phyloP scores from a whole-genome alignment of 352 stramenopile species.

The Phytophthora crassamura region DNA sequence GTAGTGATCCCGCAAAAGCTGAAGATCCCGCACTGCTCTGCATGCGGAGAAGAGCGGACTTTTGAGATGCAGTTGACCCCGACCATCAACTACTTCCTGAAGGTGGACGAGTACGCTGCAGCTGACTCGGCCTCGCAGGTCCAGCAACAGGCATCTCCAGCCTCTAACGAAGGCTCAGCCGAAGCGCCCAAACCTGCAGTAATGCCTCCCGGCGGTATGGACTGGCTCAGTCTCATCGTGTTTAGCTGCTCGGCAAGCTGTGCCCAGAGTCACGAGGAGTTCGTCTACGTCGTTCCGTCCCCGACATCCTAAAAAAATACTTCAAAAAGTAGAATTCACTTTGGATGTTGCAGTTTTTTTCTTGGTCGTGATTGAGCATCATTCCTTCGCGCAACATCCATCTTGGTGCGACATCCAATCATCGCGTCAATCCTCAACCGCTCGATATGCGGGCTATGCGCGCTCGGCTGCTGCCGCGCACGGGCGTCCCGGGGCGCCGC shows the following conservation, averaged over 20 bases:
- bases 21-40: slow-evolving; percentile 55
- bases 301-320: slow-evolving; percentile 24
- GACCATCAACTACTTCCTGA: slow-evolving; percentile 88
- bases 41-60: slow-evolving; percentile 65
- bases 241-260: slow-evolving; percentile 83
- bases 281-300: slow-evolving; percentile 67
- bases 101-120: slow-evolving; percentile 72
- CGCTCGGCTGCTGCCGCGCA: slow-evolving; percentile 22
- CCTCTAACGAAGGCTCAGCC: neutral
- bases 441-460: slow-evolving; percentile 27
- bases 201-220: slow-evolving; percentile 57
- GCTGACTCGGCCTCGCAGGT: slow-evolving; percentile 11
- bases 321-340: neutral
- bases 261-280: slow-evolving; percentile 65
- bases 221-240: slow-evolving; percentile 82
- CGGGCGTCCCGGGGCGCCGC: slow-evolving; percentile 7
- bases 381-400: slow-evolving; percentile 31
- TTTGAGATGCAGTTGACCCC: slow-evolving; percentile 89
- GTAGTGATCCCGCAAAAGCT: slow-evolving; percentile 55
- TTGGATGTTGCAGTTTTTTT: neutral
- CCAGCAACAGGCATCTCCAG: neutral
- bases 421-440: slow-evolving; percentile 17
- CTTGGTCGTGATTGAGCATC: slow-evolving; percentile 3
- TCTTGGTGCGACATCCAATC: slow-evolving; percentile 20
- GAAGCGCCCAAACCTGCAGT: slow-evolving; percentile 8